Evolutionary conservation across 768 basidiomycete species (phyloP).

Genomic region (Amanita molliuscula): DNA sequence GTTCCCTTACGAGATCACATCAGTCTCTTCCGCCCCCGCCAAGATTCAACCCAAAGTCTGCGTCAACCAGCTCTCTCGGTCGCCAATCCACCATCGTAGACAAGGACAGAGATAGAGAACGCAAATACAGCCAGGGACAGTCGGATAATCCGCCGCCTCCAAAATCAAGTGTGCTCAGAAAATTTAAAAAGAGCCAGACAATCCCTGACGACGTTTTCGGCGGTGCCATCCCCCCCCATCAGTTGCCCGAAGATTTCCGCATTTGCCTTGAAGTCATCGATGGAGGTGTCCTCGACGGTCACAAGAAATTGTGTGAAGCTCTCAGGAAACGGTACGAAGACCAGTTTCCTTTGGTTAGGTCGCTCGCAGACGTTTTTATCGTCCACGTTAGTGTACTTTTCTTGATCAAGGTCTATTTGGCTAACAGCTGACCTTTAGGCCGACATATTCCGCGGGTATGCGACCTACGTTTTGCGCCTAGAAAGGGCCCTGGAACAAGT

Average conservation of each 20-base stretch:
- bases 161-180: constrained; percentile 50
- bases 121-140: constrained; percentile 41
- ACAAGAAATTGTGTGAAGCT: constrained; percentile 75
- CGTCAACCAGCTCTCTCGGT: constrained; percentile 69
- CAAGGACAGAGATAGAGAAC: constrained; percentile 37
- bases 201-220: constrained; percentile 35
- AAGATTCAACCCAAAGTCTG: constrained; percentile 38
- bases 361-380: constrained; percentile 93
- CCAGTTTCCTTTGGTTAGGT: constrained; percentile 89
- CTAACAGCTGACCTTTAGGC: constrained; percentile 39
- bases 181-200: constrained; percentile 57
- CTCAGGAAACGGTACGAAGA: constrained; percentile 89
- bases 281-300: constrained; percentile 81
- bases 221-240: constrained; percentile 58
- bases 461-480: constrained; percentile 87
- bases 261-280: constrained; percentile 82
- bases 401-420: constrained; percentile 2
- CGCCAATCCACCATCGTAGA: constrained; percentile 49
- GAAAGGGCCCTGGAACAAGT: constrained; percentile 86
- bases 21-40: constrained; percentile 64
- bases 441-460: constrained; percentile 89
- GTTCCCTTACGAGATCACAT: constrained; percentile 73
- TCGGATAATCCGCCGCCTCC: constrained; percentile 14
- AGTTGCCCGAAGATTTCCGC: constrained; percentile 80
- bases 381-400: constrained; percentile 49